Percentiles rank a stretch among this genome's conserved stretches.
phyloP scores from a whole-genome alignment of 1,139 yeast genomes.

The Meyerozyma carpophila region DNA sequence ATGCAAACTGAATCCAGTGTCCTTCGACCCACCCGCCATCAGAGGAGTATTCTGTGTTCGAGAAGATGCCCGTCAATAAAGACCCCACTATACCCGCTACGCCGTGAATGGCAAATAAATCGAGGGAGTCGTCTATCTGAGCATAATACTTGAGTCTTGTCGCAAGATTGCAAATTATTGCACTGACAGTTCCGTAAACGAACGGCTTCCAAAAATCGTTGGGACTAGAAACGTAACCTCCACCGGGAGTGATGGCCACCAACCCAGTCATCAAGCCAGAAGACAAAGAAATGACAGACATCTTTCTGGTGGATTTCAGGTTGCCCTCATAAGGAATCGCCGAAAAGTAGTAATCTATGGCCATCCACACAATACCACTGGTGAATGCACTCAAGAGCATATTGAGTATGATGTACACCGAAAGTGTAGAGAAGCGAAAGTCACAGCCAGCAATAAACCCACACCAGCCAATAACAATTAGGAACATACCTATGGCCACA shows the following conservation, averaged over 20 bases:
- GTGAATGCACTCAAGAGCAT: constrained; percentile 31
- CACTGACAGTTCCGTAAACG: constrained; percentile 37
- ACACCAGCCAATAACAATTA: constrained; percentile 38
- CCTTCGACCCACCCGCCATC: constrained; percentile 48
- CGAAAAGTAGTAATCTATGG: constrained; percentile 37
- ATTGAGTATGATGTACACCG: constrained; percentile 30
- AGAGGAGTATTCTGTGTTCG: constrained; percentile 26
- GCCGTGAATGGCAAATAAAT: constrained; percentile 44
- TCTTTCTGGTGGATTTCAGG: constrained; percentile 15
- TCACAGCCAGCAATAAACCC: constrained; percentile 45
- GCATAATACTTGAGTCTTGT: constrained; percentile 38
- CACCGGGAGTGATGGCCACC: constrained; percentile 43
- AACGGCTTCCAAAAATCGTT: constrained; percentile 39
- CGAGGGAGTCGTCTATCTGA: constrained; percentile 40
- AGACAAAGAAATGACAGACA: constrained; percentile 37
- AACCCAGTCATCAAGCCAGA: constrained; percentile 42
- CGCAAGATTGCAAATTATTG: constrained; percentile 30
- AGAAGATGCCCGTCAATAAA: constrained; percentile 38
- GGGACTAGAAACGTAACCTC: constrained; percentile 36
- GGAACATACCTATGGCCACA: constrained; percentile 50
- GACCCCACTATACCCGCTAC: constrained; percentile 41
- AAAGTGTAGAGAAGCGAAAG: constrained; percentile 28
- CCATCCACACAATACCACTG: constrained; percentile 34
- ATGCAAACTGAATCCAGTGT: constrained; percentile 43
- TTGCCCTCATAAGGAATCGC: constrained; percentile 31